These are phyloP conservation scores for Pulveroboletus ravenelii DNA, from an alignment of 768 basidiomycete species.

Conservation along the genomic window DNA sequence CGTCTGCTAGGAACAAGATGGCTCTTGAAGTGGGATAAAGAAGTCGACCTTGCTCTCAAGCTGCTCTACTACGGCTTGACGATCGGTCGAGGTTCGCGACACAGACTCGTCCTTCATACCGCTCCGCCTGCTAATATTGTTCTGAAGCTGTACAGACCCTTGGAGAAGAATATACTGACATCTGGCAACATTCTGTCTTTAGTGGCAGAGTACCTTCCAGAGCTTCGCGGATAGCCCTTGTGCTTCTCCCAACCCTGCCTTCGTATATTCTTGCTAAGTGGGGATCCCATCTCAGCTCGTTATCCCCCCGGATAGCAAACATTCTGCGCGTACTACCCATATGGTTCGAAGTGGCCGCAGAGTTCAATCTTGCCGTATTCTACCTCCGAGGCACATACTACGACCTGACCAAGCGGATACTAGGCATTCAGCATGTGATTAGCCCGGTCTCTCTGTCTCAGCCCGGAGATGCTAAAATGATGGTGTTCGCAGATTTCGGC, in stretches of 20 bases:
- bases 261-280: conserved; percentile 56
- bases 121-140: conserved; percentile 7
- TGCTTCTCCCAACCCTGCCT: conserved; percentile 65
- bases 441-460: neutral
- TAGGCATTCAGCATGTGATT: conserved; percentile 66
- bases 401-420: conserved; percentile 58
- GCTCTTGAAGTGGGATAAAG: conserved; percentile 77
- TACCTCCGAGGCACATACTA: conserved; percentile 81
- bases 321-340: conserved; percentile 40
- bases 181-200: conserved; percentile 62
- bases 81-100: conserved; percentile 59
- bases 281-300: conserved; percentile 35
- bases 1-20: conserved; percentile 64
- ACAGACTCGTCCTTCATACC: neutral
- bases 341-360: conserved; percentile 51
- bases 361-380: conserved; percentile 76
- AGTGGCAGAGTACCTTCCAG: conserved; percentile 40
- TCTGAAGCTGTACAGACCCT: conserved; percentile 68
- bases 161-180: conserved; percentile 89
- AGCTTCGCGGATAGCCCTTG: conserved; percentile 44
- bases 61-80: conserved; percentile 72
- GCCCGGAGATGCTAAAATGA: neutral
- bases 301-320: conserved; percentile 29
- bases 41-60: conserved; percentile 65
- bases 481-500: conserved; percentile 59